Evolutionary conservation across 176 grass and related monocot genomes (phyloP).

Genomic region (Triticum dicoccoides): DNA sequence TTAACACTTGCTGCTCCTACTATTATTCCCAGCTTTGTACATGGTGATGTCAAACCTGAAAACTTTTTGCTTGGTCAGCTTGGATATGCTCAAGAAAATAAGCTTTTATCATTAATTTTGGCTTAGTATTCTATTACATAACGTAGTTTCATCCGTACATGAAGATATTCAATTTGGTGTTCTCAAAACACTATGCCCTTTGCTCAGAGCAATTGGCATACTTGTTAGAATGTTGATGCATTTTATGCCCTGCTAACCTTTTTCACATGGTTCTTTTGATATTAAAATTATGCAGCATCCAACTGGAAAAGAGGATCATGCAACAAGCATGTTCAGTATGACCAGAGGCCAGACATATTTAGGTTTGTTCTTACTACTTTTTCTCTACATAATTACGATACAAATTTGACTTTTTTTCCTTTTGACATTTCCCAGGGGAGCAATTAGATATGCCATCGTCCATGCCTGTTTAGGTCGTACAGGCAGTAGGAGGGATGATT

Average conservation of each 20-base stretch:
- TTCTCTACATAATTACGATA: neutral
- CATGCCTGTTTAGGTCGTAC: slow-evolving; percentile 89
- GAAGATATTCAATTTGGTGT: neutral
- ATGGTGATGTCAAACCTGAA: slow-evolving; percentile 87
- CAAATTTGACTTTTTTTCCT: slow-evolving; percentile 18
- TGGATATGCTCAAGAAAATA: slow-evolving; percentile 61
- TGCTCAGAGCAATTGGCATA: neutral
- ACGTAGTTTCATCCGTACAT: neutral
- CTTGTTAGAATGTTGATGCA: neutral
- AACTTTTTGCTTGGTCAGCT: slow-evolving; percentile 84
- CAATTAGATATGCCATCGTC: slow-evolving; percentile 76
- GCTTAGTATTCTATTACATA: slow-evolving; percentile 46
- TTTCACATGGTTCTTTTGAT: neutral
- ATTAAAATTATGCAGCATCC: slow-evolving; percentile 56
- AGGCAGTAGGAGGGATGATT: slow-evolving; percentile 81
- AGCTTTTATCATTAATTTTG: slow-evolving; percentile 74
- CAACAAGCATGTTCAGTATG: slow-evolving; percentile 69
- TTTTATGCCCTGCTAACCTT: neutral
- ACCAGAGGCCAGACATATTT: slow-evolving; percentile 84
- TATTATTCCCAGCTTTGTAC: slow-evolving; percentile 52
- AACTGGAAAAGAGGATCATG: slow-evolving; percentile 52
- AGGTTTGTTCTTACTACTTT: slow-evolving; percentile 52
- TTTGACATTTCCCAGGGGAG: slow-evolving; percentile 57
- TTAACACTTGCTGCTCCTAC: neutral
- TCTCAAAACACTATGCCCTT: slow-evolving; percentile 4